Percentiles rank a stretch among this genome's conserved stretches.
phyloP scores from a whole-genome alignment of 2,329 filamentous ascomycete genomes.

The Monilinia aucupariae region DNA sequence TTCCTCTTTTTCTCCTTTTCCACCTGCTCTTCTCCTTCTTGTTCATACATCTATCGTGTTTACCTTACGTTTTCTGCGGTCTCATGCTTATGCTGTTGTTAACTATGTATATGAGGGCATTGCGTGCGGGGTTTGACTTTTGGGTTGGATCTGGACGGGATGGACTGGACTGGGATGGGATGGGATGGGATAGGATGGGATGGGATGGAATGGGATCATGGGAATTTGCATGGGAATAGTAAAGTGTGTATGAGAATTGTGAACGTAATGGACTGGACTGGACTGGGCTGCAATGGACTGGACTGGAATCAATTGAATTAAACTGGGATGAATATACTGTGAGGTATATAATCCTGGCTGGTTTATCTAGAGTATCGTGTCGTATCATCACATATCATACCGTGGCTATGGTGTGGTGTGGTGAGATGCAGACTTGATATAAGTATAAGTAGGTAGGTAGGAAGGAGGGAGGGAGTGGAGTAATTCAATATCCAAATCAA shows the following conservation, averaged over 20 bases:
- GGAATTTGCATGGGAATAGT: background rate
- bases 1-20: background rate
- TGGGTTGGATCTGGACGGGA: conserved; percentile 1
- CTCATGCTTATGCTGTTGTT: background rate
- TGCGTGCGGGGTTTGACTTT: conserved; percentile 3
- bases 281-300: background rate
- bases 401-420: too few species aligned
- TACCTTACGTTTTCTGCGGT: background rate
- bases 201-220: background rate
- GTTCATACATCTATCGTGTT: conserved; percentile 3
- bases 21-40: background rate
- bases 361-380: background rate
- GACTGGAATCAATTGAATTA: background rate
- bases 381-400: background rate
- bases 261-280: background rate
- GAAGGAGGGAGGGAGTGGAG: too few species aligned
- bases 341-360: background rate
- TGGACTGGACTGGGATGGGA: background rate
- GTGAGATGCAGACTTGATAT: too few species aligned
- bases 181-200: background rate
- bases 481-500: too few species aligned
- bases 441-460: too few species aligned
- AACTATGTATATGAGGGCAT: conserved; percentile 3
- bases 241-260: background rate
- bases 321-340: background rate